Evolutionary conservation across 2,329 filamentous ascomycete genomes (phyloP), one percentile per base, ranked within the genome.

Genomic region (Aspergillus ustus): DNA sequence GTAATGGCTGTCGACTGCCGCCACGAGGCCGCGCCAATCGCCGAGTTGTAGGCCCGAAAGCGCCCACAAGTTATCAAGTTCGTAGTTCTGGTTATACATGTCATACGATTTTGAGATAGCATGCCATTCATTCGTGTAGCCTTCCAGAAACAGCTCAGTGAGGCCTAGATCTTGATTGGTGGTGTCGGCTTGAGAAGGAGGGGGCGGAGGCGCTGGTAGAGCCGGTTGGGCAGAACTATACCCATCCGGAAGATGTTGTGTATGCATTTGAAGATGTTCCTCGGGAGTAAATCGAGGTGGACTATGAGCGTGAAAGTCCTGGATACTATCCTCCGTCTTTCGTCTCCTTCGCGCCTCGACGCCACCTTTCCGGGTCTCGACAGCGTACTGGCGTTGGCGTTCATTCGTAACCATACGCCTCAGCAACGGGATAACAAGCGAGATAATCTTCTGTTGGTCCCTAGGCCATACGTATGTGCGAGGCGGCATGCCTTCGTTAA

Each of bases 321-420:
- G 68, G 31, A 73, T 65, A 37, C 68, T 70, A 7, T 78, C 75
- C 13, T 75, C 73, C 6, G 74, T 77, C 62, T 74, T 77, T 34
- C 71, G 67, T 52, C 74, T 73, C 57, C 71, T 73, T 52, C 73
- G 73, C 59, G 80, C 80, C 6, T 77, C 75, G 40, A 73, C 73
- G 4, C 79, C 79, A 11, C 80, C 80, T 64, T 83, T 85, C 45
- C 84, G 78, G 1, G 82, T 84, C 70, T 85, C 83, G 31, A 85
- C 81, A 1, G 84, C 84, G 70, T 87, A 87, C 67, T 83, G 78
- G 43, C 84, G 77, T 68, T 87, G 84, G 25, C 84, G 77, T 69
- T 87, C 85, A 61, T 87, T 87, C 17, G 84, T 86, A 13, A 87
- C 84, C 83, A 87, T 86, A 25, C 84, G 77, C 60, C 84, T 74